Evolutionary conservation across 2,329 filamentous ascomycete species (phyloP).

Genomic region (Xylariaceae sp.): DNA sequence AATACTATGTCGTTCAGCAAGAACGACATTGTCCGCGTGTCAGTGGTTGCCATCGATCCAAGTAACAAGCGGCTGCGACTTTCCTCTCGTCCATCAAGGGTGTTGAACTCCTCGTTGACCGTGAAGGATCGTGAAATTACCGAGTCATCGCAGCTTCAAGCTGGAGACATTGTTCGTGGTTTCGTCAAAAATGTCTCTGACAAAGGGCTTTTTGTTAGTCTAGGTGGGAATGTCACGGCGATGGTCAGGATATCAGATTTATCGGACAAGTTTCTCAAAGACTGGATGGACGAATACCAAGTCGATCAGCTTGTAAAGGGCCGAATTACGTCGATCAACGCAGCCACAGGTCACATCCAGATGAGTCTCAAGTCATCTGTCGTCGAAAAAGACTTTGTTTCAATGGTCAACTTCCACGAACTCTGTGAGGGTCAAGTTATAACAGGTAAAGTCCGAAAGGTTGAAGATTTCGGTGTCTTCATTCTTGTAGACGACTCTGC

Average conservation of each 20-base stretch:
- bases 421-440: constrained; percentile 76
- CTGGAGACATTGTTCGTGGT: constrained; percentile 78
- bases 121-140: constrained; percentile 79
- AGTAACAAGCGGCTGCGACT: constrained; percentile 81
- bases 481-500: constrained; percentile 81
- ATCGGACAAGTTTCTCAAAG: constrained; percentile 86
- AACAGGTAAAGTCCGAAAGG: constrained; percentile 86
- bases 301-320: constrained; percentile 88
- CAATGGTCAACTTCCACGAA: constrained; percentile 70
- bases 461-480: constrained; percentile 93
- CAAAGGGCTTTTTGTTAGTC: constrained; percentile 80
- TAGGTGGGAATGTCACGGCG: constrained; percentile 77
- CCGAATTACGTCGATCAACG: constrained; percentile 71
- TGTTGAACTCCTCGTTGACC: constrained; percentile 78
- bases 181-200: constrained; percentile 89
- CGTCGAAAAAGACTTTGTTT: constrained; percentile 73
- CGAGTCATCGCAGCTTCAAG: constrained; percentile 63
- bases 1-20: constrained; percentile 72
- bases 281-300: constrained; percentile 89
- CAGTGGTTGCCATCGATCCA: constrained; percentile 72
- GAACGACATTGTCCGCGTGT: constrained; percentile 85
- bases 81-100: constrained; percentile 80
- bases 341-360: constrained; percentile 66
- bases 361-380: constrained; percentile 84
- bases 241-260: constrained; percentile 84